These are phyloP conservation scores for Conringia planisiliqua DNA, from an alignment of 345 rosid genomes.

Conservation along the genomic window DNA sequence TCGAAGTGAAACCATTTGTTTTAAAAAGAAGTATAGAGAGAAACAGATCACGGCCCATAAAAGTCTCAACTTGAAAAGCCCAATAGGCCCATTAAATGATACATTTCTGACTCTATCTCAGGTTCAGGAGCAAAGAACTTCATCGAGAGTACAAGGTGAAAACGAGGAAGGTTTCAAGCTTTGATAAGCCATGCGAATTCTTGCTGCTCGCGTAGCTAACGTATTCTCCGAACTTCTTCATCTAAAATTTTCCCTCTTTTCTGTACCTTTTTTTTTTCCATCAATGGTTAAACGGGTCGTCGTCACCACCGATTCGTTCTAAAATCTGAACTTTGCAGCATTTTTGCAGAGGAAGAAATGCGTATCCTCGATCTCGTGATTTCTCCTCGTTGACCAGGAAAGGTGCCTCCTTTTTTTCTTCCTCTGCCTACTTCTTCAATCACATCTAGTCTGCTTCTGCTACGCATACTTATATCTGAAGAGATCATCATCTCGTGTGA, in stretches of 20 bases:
- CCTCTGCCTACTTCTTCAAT: not conserved
- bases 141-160: not conserved
- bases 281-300: slow-evolving; percentile 5
- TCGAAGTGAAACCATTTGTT: not conserved
- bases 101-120: not conserved
- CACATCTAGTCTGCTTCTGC: not conserved
- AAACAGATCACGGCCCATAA: not conserved
- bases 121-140: not conserved
- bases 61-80: not conserved
- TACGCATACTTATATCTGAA: not conserved
- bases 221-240: not conserved
- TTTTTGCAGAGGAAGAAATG: slow-evolving; percentile 33
- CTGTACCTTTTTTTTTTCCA: not conserved
- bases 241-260: not conserved
- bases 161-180: not conserved
- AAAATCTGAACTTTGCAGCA: slow-evolving; percentile 28
- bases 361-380: slow-evolving; percentile 33
- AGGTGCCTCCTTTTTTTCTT: slow-evolving; percentile 32
- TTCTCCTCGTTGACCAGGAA: slow-evolving; percentile 34
- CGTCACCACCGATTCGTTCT: not conserved
- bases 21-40: not conserved
- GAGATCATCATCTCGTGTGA: slow-evolving; percentile 1
- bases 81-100: not conserved
- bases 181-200: slow-evolving; percentile 18
- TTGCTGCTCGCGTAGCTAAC: slow-evolving; percentile 22